Conservation (phyloP, 768 basidiomycete genomes). For the Hericium erinaceus region DNA sequence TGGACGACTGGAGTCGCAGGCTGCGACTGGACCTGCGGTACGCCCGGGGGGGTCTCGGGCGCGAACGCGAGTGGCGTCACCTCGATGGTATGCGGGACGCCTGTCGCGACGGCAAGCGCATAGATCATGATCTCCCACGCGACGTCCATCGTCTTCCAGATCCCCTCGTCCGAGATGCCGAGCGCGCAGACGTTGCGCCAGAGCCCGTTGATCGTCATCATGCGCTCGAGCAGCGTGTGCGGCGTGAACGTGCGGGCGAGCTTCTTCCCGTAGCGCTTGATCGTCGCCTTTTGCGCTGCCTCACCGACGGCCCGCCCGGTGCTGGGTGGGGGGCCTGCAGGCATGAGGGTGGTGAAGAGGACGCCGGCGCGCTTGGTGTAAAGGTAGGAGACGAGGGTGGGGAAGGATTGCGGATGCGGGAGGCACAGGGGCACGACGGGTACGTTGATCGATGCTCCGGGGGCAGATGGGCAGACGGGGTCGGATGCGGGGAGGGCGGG, state of each 20-base stretch:
- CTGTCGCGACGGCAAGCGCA: slow-evolving; percentile 25
- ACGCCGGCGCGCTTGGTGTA: slow-evolving; percentile 49
- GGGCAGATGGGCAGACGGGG: slow-evolving; percentile 18
- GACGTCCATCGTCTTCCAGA: slow-evolving; percentile 40
- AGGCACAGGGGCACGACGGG: slow-evolving; percentile 58
- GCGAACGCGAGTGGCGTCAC: not conserved
- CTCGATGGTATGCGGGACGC: not conserved
- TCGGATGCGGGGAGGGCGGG: slow-evolving; percentile 39
- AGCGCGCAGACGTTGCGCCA: slow-evolving; percentile 44
- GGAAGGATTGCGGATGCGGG: slow-evolving; percentile 54
- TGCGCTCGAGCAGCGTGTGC: slow-evolving; percentile 26
- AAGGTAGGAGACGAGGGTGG: slow-evolving; percentile 50
- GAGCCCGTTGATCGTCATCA: slow-evolving; percentile 32
- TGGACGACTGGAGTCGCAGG: too few species aligned
- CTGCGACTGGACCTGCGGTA: not conserved
- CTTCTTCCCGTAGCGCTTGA: slow-evolving; percentile 11
- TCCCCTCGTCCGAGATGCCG: slow-evolving; percentile 37
- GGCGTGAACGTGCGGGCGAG: slow-evolving; percentile 20
- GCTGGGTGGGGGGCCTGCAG: slow-evolving; percentile 13
- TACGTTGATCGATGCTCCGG: slow-evolving; percentile 26
- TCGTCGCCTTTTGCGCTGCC: slow-evolving; percentile 3
- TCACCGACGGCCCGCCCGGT: slow-evolving; percentile 2
- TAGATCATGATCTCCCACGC: slow-evolving; percentile 40
- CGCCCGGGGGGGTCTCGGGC: not conserved
- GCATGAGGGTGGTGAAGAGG: slow-evolving; percentile 38